A percentile compares a stretch with the other conserved stretches of the same genome.
phyloP scores from a whole-genome alignment of 1,284 basidiomycete genomes.

The Melanopsichium pennsylvanicum region DNA sequence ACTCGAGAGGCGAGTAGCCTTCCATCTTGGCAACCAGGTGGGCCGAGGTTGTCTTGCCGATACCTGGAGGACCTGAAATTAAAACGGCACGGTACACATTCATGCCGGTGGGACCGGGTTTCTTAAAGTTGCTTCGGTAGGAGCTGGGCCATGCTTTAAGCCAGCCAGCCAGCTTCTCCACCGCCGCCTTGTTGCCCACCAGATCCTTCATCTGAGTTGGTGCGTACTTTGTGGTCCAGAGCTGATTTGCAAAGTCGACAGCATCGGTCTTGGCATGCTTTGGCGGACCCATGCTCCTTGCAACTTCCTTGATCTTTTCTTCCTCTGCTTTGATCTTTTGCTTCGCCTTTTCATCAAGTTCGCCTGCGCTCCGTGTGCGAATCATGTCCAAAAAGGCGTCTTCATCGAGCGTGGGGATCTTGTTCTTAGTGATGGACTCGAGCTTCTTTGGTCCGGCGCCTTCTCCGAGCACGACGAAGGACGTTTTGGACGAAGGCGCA shows the following conservation, averaged over 20 bases:
- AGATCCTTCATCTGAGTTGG: slow-evolving; percentile 86
- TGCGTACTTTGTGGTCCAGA: slow-evolving; percentile 97
- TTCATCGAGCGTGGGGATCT: slow-evolving; percentile 79
- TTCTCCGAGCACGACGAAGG: slow-evolving; percentile 86
- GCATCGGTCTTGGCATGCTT: slow-evolving; percentile 42
- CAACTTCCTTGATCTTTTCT: slow-evolving; percentile 67
- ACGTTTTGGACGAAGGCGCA: slow-evolving; percentile 88
- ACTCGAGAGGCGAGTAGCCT: slow-evolving; percentile 89
- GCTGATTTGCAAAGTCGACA: slow-evolving; percentile 67
- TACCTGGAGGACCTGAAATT: slow-evolving; percentile 91
- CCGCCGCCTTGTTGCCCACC: slow-evolving; percentile 89
- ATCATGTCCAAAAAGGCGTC: slow-evolving; percentile 82
- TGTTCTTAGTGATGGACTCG: slow-evolving; percentile 80
- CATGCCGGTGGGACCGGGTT: slow-evolving; percentile 89
- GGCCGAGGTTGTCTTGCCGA: slow-evolving; percentile 96
- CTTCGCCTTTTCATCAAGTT: slow-evolving; percentile 78
- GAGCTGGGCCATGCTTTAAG: slow-evolving; percentile 77
- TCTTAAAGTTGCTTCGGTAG: slow-evolving; percentile 74
- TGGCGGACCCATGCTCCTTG: slow-evolving; percentile 48
- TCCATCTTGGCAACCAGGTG: slow-evolving; percentile 87
- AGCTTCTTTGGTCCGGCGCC: slow-evolving; percentile 89
- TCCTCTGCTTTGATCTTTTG: slow-evolving; percentile 85
- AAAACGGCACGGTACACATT: slow-evolving; percentile 86
- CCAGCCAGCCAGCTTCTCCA: slow-evolving; percentile 86
- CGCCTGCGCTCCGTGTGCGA: slow-evolving; percentile 43